phyloP scores from a whole-genome alignment of 768 basidiomycete genomes.

The Suillus weaverae region DNA sequence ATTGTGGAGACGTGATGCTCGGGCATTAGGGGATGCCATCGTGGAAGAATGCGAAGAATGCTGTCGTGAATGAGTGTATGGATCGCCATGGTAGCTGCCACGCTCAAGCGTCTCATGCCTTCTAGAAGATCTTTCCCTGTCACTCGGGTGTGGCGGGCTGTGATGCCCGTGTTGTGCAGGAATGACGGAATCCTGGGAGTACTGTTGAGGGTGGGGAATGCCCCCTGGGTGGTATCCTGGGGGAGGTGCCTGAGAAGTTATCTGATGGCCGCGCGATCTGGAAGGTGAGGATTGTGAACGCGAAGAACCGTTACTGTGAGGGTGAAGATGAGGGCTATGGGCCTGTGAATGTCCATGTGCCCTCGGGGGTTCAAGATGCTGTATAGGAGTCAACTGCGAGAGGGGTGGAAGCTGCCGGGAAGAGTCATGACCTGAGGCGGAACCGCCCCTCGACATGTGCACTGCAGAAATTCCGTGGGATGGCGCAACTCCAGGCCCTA shows the following conservation, averaged over 20 bases:
- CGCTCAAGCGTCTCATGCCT: slow-evolving; percentile 50
- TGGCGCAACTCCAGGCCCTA: slow-evolving; percentile 39
- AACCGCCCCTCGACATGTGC: slow-evolving; percentile 45
- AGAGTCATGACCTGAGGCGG: slow-evolving; percentile 42
- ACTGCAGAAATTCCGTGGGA: slow-evolving; percentile 39
- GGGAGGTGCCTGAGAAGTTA: slow-evolving; percentile 32
- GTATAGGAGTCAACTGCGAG: slow-evolving; percentile 46
- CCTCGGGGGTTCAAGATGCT: slow-evolving; percentile 37
- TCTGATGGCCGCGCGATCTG: slow-evolving; percentile 49
- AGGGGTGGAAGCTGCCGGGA: slow-evolving; percentile 51
- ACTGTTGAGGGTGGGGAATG: slow-evolving; percentile 44
- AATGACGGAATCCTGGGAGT: slow-evolving; percentile 44
- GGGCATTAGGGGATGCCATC: slow-evolving; percentile 33
- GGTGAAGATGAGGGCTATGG: slow-evolving; percentile 44
- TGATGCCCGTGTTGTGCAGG: slow-evolving; percentile 47
- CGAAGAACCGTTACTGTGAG: slow-evolving; percentile 41
- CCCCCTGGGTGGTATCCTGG: slow-evolving; percentile 38
- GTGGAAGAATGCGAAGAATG: slow-evolving; percentile 35
- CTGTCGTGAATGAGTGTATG: slow-evolving; percentile 33
- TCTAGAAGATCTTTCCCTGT: slow-evolving; percentile 43
- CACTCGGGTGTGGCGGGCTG: slow-evolving; percentile 49
- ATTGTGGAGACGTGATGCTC: slow-evolving; percentile 50
- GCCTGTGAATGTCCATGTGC: slow-evolving; percentile 35
- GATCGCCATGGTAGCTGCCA: slow-evolving; percentile 33
- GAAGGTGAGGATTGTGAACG: slow-evolving; percentile 50